Evolutionary conservation across 441 rosid species (phyloP).

Genomic region (Croton laevigatus): DNA sequence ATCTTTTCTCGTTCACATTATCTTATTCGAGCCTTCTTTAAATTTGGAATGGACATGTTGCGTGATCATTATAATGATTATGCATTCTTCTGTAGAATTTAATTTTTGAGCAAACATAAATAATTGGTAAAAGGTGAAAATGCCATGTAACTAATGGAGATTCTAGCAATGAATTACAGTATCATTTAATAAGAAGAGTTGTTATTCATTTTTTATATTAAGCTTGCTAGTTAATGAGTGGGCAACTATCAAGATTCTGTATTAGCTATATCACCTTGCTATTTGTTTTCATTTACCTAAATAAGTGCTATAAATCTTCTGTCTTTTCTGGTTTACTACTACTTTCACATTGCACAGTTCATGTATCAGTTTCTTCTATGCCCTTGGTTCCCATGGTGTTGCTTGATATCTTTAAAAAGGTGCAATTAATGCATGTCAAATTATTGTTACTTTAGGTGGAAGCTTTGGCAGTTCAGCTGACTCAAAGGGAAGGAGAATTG

Average conservation of each 20-base stretch:
- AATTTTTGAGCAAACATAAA: background rate
- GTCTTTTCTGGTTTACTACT: background rate
- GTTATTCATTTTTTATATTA: too few species aligned
- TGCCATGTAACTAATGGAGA: background rate
- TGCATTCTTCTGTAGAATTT: background rate
- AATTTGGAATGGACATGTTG: background rate
- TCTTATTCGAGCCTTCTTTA: background rate
- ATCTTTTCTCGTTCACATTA: background rate
- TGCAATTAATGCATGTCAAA: constrained; percentile 6
- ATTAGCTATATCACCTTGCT: background rate
- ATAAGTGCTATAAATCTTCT: background rate
- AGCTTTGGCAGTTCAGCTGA: constrained; percentile 89
- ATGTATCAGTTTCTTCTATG: constrained; percentile 1
- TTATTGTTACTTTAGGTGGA: constrained; percentile 64
- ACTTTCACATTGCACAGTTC: background rate
- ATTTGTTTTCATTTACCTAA: background rate
- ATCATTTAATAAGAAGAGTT: background rate
- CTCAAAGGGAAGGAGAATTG: constrained; percentile 95
- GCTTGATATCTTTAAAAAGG: constrained; percentile 3
- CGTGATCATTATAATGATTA: background rate
- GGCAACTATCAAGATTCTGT: background rate
- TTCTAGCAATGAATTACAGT: background rate
- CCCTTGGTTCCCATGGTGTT: constrained; percentile 9
- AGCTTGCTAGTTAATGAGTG: background rate
- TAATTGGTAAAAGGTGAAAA: background rate